Evolutionary conservation across 345 rosid species (phyloP), one percentile per base, ranked within the genome.

Genomic region (Boechera retrofracta): DNA sequence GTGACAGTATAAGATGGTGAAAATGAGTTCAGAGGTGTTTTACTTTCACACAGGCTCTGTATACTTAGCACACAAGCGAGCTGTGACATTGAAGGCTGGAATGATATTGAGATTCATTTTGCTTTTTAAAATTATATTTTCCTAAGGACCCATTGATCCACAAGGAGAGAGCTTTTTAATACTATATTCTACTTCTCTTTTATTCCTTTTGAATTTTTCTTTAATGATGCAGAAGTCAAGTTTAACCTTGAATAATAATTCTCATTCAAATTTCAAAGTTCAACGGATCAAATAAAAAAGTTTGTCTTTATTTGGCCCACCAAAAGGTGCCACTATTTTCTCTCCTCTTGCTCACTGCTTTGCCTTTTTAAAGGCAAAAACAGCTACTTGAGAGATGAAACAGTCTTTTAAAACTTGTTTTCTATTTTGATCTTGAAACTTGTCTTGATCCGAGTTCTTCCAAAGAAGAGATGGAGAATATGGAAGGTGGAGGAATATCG

Each of bases 401-500:
- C 76, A 56, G 77, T 65, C 62, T 42, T 62, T 21, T 15, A 13
- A 60, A 60, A 65, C 77, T 68, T 63, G 31, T 51, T 76, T 75
- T 21, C 16, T 16, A 11, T 33, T 33, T 47, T 33, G 0, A 47
- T 36, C 28, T 72, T 8, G 4, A 18, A 41, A 48, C 68, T 67
- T 67, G 61, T 68, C 62, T 59, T 67, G 74, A 48, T 58, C 59
- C n/a, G 15, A 58, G 9, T 55, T n/a, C 44, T 57, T 54, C 33
- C 10, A 8, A 53, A 39, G 67, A 29, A 44, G 68, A 78, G 55
- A 82, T 83, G 87, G 83, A 84, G 76, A 69, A 80, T 26, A 84
- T 73, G 84, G 85, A 85, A 83, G 75, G 74, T 60, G 87, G 75
- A 48, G 74, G 71, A 32, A 67, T 78, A 72, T 58, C 80, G 8